Evolutionary conservation across 2,329 filamentous ascomycete species (phyloP), one percentile per base, ranked within the genome.

Genomic region (Aspergillus oerlinghausenensis): DNA sequence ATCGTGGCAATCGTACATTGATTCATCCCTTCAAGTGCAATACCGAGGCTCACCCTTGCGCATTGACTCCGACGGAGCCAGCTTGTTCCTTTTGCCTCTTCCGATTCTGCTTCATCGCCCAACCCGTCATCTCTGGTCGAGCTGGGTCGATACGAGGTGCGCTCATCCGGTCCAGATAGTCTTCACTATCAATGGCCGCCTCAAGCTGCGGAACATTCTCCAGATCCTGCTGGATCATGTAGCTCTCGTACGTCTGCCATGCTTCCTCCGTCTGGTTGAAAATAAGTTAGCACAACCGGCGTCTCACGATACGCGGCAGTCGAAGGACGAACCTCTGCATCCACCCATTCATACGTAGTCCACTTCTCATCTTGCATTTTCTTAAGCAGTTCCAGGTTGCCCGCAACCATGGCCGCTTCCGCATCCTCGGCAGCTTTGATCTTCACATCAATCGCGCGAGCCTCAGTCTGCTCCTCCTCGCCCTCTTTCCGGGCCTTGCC

Each of bases 391-490:
- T 88, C 60, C 83, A 87, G 79, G 88, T 94, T 92, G 63, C 89
- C 84, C 25, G 84, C 85, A 11, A 84, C 80, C 55, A 84, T 79
- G 49, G 80, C 80, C 14, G 82, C 78, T 52, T 88, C 87, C 55
- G 86, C 85, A 64, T 88, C 85, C 49, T 85, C 84, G 1, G 85
- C 84, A 40, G 86, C 86, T 78, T 95, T 96, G 68, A 95, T 87
- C 29, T 90, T 90, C 78, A 96, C 90, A 73, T 94, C 88, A 65
- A 96, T 90, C 17, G 90, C 88, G 60, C 89, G 87, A 25, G 89
- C 86, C 60, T 86, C 84, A 4, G 77, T 73, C 25, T 73, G 67
- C 64, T 80, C 80, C 55, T 82, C 79, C 11, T 75, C 70, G 11
- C 65, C 60, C 25, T 77, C 72, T 57, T 73, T 75, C 63, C 70